phyloP scores from a whole-genome alignment of 257 asterid species.

The Gentiana macrophylla region DNA sequence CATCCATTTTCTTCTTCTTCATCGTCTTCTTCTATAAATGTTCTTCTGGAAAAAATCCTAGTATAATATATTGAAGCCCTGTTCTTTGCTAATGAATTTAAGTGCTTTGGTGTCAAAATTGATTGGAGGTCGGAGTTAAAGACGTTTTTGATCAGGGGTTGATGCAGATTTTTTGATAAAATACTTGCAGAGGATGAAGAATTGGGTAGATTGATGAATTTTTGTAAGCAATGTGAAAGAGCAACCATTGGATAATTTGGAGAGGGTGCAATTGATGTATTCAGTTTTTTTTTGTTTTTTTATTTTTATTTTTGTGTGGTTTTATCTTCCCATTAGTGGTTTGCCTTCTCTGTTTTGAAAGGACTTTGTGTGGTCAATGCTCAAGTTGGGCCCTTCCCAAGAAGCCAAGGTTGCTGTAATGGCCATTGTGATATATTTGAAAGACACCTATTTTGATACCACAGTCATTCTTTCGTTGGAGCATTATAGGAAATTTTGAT shows the following conservation, averaged over 20 bases:
- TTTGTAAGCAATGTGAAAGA: background rate
- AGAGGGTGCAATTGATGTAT: too few species aligned
- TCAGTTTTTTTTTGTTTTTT: too few species aligned
- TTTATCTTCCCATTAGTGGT: too few species aligned
- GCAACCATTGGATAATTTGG: background rate
- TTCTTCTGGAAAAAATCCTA: slow-evolving; percentile 40
- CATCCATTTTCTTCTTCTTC: slow-evolving; percentile 25
- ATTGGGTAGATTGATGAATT: background rate
- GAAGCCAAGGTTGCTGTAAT: too few species aligned
- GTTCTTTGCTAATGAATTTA: background rate
- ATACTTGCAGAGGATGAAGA: background rate
- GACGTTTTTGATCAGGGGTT: background rate
- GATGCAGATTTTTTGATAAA: background rate
- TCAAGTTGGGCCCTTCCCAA: too few species aligned
- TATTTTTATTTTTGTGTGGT: too few species aligned
- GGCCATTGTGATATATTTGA: too few species aligned
- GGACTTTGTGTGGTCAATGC: too few species aligned
- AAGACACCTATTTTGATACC: too few species aligned
- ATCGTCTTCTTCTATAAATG: slow-evolving; percentile 34
- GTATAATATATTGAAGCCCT: slow-evolving; percentile 24
- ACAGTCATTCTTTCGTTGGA: too few species aligned
- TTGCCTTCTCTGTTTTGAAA: too few species aligned
- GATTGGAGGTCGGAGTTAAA: background rate
- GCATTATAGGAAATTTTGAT: too few species aligned
- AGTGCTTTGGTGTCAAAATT: background rate